These are phyloP conservation scores for Penicillium angulare DNA, from an alignment of 495 filamentous ascomycete genomes.

Conservation along the genomic window DNA sequence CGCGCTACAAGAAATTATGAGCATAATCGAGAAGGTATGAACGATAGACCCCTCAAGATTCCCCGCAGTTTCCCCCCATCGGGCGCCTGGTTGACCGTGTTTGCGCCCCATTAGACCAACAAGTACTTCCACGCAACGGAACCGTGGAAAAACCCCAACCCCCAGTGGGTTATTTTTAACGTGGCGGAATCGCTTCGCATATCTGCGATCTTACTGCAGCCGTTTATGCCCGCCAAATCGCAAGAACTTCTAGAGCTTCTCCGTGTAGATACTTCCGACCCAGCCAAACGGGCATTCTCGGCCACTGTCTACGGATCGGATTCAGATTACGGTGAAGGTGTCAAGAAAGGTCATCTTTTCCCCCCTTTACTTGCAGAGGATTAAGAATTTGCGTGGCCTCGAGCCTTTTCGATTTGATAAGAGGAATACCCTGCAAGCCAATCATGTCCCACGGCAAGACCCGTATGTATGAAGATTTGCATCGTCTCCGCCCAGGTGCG, in stretches of 20 bases:
- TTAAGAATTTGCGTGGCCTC: slow-evolving; percentile 18
- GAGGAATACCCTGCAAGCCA: slow-evolving; percentile 23
- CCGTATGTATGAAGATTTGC: slow-evolving; percentile 21
- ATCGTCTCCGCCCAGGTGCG: slow-evolving; percentile 12
- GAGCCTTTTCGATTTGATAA: slow-evolving; percentile 33
- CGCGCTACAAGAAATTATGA: slow-evolving; percentile 67
- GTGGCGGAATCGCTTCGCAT: slow-evolving; percentile 78
- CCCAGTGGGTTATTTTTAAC: slow-evolving; percentile 61
- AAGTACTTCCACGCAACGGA: slow-evolving; percentile 58
- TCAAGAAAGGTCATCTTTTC: slow-evolving; percentile 52
- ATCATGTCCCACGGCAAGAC: slow-evolving; percentile 13
- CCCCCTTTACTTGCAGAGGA: slow-evolving; percentile 52
- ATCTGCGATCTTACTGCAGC: slow-evolving; percentile 79
- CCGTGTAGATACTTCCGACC: slow-evolving; percentile 55
- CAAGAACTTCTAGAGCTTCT: slow-evolving; percentile 71
- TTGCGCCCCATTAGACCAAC: slow-evolving; percentile 56
- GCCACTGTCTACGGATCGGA: slow-evolving; percentile 60
- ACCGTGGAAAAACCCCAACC: slow-evolving; percentile 57
- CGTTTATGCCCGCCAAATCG: slow-evolving; percentile 84
- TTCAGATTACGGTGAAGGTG: slow-evolving; percentile 62
- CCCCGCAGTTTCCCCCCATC: background rate
- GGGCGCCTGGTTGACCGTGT: slow-evolving; percentile 10
- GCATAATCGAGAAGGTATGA: slow-evolving; percentile 54
- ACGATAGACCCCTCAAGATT: slow-evolving; percentile 8
- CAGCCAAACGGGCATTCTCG: slow-evolving; percentile 52